Base-by-base conservation (phyloP, 1,284 basidiomycete species). In the Marasmius sp. region DNA sequence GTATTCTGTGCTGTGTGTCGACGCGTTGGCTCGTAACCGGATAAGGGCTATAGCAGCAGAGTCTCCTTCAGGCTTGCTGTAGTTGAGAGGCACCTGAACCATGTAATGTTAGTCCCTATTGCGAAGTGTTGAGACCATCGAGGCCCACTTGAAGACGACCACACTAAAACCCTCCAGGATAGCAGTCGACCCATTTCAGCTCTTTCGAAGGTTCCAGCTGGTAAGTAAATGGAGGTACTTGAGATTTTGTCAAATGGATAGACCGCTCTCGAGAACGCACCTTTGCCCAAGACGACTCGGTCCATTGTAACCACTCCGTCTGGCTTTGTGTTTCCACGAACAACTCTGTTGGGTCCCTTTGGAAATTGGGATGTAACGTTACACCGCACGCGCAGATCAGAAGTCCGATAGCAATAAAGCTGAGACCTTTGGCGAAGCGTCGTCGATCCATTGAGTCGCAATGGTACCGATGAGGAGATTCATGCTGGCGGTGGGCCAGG, bases 61-160 rank as follows among this genome's bases (percentile, higher is more conserved):
- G 10, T 60, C 64, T 5, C 64, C 69, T 7, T 68, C 54, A 3
- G 72, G 69, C 18, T 70, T 59, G 1, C 64, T 54, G 61, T 77
- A 74, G 56, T 76, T 68, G 14, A 76, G 60, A 7, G 74, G 74
- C 0, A 76, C 71, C 70, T 72, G 16, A 33, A 2, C 11, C 16
- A 11, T 1, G 8, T 47, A 6, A 47, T 18, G 11, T 16, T 47
- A 20, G 20, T 8, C 20, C n/a, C 8, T 2, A 43, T 6, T 6
- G 6, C n/a, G 2, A 43, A 39, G 20, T 12, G 33, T 16, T n/a
- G n/a, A 22, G 10, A 27, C 6, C 54, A 10, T 43, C n/a, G n/a
- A n/a, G n/a, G n/a, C n/a, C n/a, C n/a, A 56, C 57, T 20, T 37
- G 34, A 14, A 58, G 36, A 38, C 57, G 57, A 37, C 27, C 57